phyloP scores from a whole-genome alignment of 1,284 basidiomycete species.

The Leccinum laetum region DNA sequence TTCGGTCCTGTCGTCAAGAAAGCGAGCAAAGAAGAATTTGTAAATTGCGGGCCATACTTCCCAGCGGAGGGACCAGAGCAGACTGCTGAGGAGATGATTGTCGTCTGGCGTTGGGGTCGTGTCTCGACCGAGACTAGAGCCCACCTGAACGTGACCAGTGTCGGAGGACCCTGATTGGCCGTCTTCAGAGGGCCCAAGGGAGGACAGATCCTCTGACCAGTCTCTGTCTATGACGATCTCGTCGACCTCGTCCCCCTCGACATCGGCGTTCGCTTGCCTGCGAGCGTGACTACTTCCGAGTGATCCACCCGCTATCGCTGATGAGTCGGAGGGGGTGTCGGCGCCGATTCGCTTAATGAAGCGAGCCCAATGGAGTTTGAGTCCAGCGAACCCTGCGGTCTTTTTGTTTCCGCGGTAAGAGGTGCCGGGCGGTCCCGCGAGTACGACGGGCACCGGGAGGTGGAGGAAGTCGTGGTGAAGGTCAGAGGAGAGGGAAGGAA shows the following conservation, averaged over 20 bases:
- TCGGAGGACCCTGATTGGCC: conserved; percentile 46
- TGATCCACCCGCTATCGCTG: conserved; percentile 40
- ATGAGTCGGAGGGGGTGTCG: conserved; percentile 43
- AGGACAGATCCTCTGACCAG: conserved; percentile 60
- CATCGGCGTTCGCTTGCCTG: conserved; percentile 27
- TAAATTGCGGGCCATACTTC: conserved; percentile 39
- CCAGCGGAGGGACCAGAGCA: conserved; percentile 39
- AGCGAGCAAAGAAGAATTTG: conserved; percentile 56
- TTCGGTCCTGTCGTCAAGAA: conserved; percentile 61
- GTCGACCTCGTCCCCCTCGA: conserved; percentile 47
- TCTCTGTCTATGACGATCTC: conserved; percentile 72
- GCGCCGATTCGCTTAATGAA: conserved; percentile 44
- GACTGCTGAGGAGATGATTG: conserved; percentile 28
- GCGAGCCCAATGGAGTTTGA: conserved; percentile 43
- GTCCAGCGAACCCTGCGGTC: conserved; percentile 36
- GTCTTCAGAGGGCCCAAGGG: conserved; percentile 48
- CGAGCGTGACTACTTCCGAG: conserved; percentile 38
- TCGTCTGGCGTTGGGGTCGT: conserved; percentile 30
- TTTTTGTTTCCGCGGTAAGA: conserved; percentile 28
- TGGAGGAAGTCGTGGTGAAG: conserved; percentile 12
- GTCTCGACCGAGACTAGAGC: conserved; percentile 35
- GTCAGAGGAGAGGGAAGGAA: not conserved
- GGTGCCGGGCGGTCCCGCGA: conserved; percentile 11
- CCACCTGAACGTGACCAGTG: conserved; percentile 34
- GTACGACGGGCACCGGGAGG: conserved; percentile 25